Percentiles rank a stretch among this genome's conserved stretches.
Evolutionary conservation across 305 asterid genomes (phyloP).

Genomic region (Fraxinus latifolia): DNA sequence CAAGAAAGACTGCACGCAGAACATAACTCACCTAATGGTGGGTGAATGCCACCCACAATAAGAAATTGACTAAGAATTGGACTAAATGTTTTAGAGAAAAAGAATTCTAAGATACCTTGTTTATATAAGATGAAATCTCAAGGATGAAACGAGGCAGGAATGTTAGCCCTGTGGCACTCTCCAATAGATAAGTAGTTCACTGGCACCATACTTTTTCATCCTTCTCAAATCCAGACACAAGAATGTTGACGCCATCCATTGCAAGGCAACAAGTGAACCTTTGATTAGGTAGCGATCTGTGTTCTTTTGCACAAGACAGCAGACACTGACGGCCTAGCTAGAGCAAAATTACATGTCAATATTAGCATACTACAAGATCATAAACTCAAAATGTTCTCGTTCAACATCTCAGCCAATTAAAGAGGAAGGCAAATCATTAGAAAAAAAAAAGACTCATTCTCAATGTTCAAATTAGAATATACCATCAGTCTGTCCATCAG

Average conservation of each 20-base stretch:
- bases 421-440: not conserved
- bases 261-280: constrained; percentile 97
- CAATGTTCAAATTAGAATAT: constrained; percentile 3
- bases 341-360: constrained; percentile 18
- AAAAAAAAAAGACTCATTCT: not conserved
- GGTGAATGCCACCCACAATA: not conserved
- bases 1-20: not conserved
- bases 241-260: constrained; percentile 86
- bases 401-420: constrained; percentile 14
- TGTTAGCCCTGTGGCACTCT: not conserved
- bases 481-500: not conserved
- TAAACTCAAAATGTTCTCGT: not conserved
- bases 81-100: not conserved
- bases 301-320: constrained; percentile 86
- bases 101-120: not conserved
- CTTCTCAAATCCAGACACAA: constrained; percentile 82
- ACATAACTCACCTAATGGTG: not conserved
- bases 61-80: not conserved
- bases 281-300: constrained; percentile 65
- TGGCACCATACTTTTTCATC: constrained; percentile 60
- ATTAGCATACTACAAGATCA: constrained; percentile 24
- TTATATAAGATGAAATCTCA: not conserved
- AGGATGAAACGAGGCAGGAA: not conserved
- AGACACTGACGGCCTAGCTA: constrained; percentile 88
- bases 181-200: constrained; percentile 12